phyloP scores from a whole-genome alignment of 768 basidiomycete species.

The Tricholoma saponaceum region DNA sequence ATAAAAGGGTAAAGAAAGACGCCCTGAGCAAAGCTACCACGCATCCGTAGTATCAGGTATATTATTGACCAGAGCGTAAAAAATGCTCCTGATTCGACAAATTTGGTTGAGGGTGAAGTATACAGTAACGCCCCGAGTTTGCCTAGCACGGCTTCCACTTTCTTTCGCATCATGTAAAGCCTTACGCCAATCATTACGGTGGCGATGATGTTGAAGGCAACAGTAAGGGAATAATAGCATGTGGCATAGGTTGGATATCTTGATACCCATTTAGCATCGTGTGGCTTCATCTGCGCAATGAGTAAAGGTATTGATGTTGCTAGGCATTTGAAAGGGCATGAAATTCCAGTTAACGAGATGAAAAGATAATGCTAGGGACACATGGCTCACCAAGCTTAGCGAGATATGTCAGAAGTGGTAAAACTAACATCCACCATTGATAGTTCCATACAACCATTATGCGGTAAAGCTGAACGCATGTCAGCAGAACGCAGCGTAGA shows the following conservation, averaged over 20 bases:
- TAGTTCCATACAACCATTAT: constrained; percentile 31
- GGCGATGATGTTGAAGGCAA: constrained; percentile 28
- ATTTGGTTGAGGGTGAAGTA: constrained; percentile 28
- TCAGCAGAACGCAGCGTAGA: not conserved
- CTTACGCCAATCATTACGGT: constrained; percentile 26
- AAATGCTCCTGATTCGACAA: constrained; percentile 37
- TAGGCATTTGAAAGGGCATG: constrained; percentile 8
- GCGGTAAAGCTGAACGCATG: constrained; percentile 29
- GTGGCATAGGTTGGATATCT: constrained; percentile 15
- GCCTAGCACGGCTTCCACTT: constrained; percentile 30
- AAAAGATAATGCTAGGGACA: not conserved
- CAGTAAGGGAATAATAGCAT: constrained; percentile 23
- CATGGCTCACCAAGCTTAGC: constrained; percentile 26
- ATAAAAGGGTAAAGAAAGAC: constrained; percentile 29
- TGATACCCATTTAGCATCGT: constrained; percentile 9
- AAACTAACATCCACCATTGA: constrained; percentile 22
- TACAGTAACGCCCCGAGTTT: constrained; percentile 34
- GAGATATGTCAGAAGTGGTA: constrained; percentile 27
- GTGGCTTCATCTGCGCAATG: constrained; percentile 19
- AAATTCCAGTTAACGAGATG: not conserved
- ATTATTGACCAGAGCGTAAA: constrained; percentile 31
- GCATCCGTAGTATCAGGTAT: constrained; percentile 23
- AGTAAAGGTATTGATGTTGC: constrained; percentile 32
- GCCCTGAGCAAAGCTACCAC: constrained; percentile 22
- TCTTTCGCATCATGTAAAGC: constrained; percentile 27